phyloP scores from a whole-genome alignment of 2,329 filamentous ascomycete genomes.

The Diaporthe ampelina region DNA sequence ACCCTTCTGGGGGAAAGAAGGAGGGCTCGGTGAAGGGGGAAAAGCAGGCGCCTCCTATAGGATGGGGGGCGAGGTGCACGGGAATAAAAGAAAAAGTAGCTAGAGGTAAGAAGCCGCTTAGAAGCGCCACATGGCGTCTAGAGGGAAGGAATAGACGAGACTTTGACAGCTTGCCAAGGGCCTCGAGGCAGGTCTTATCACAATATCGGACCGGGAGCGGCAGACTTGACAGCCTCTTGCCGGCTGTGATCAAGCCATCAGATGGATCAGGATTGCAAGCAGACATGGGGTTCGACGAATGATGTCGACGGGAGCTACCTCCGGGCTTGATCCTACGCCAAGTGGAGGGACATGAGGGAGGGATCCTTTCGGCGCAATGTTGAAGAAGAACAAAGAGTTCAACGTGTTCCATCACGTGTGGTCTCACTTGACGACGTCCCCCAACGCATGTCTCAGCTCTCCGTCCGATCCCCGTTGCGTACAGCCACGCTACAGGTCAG shows the following conservation, averaged over 20 bases:
- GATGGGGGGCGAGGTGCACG: background rate
- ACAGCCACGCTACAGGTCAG: conserved; percentile 31
- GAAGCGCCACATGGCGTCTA: conserved; percentile 19
- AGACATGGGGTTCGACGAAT: background rate
- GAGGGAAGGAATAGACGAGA: conserved; percentile 32
- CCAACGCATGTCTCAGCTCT: conserved; percentile 33
- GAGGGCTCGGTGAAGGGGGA: conserved; percentile 14
- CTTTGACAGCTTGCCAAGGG: conserved; percentile 31
- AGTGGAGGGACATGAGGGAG: background rate
- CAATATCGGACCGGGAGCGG: conserved; percentile 19
- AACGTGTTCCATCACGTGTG: conserved; percentile 41
- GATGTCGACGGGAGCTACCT: conserved; percentile 12
- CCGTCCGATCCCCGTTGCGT: conserved; percentile 30
- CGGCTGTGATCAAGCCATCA: conserved; percentile 19
- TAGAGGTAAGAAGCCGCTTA: conserved; percentile 14
- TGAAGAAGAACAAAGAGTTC: conserved; percentile 32
- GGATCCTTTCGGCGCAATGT: conserved; percentile 14
- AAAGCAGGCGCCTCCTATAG: conserved; percentile 19
- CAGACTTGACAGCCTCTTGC: conserved; percentile 22
- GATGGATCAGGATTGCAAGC: conserved; percentile 12
- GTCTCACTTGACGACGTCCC: conserved; percentile 39
- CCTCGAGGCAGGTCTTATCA: conserved; percentile 28
- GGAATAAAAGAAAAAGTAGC: conserved; percentile 21
- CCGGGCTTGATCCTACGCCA: conserved; percentile 15
- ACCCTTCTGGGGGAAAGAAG: background rate